Evolutionary conservation across 2,329 filamentous ascomycete species (phyloP), one percentile per base, ranked within the genome.

Genomic region (Sclerotinia subarctica): DNA sequence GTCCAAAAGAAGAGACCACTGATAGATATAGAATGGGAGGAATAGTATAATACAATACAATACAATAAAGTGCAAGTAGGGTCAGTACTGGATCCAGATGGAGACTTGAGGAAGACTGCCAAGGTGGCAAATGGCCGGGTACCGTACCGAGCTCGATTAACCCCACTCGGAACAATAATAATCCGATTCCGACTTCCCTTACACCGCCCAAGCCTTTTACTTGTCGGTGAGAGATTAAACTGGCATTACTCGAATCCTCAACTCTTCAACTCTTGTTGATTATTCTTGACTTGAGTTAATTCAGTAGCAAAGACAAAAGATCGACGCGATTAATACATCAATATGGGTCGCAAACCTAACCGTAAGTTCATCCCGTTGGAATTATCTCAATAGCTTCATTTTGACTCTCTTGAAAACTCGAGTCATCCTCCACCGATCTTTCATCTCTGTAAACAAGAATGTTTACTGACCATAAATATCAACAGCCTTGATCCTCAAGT

Each of bases 401-500:
- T 32, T 70, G 29, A 49, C 19, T 26, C n/a, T 42, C 44, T 52
- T 24, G 38, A 62, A 46, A 64, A 44, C 53, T 38, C 51, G 59
- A 53, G 38, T 54, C 42, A 26, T 46, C 46, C n/a, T 57, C 62
- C 42, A 35, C 54, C 38, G 47, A 42, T 60, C 57, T 51, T 51
- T 11, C 46, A 32, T 42, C 29, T 32, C 52, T 24, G 15, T 54
- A 26, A 32, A 46, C 26, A 54, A 59, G 65, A 67, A 47, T 35
- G 47, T 68, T 65, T 58, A 58, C 67, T 71, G 60, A 72, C 54
- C 49, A 42, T 57, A 35, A 63, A 69, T 47, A 66, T 46, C 54
- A 24, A 67, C 60, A 76, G 75, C 74, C 17, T 84, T 96, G 74
- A 94, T 97, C 78, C 85, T 92, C 78, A 88, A 94, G 80, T 95